phyloP scores from a whole-genome alignment of 1,139 yeast species.

The Lodderomyces theae region DNA sequence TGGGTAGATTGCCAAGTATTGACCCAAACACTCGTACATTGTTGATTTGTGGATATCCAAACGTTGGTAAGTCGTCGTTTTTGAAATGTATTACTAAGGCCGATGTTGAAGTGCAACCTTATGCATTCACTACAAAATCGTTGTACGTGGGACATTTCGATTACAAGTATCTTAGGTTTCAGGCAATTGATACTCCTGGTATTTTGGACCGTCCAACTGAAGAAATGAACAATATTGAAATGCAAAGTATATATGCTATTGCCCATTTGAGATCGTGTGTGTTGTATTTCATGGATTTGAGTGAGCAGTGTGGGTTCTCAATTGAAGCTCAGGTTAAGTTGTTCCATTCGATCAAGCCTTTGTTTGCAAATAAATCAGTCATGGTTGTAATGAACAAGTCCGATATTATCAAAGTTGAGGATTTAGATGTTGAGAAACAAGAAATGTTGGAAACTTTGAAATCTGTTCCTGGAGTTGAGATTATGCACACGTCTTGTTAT shows the following conservation, averaged over 20 bases:
- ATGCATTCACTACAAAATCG: constrained; percentile 96
- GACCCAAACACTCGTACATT: constrained; percentile 98
- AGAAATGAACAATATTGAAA: constrained; percentile 98
- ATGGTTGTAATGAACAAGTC: constrained; percentile 94
- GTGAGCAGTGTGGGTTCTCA: constrained; percentile 98
- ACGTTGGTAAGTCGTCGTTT: constrained; percentile 97
- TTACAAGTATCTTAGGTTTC: constrained; percentile 94
- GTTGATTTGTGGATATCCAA: constrained; percentile 97
- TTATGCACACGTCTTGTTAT: constrained; percentile 89
- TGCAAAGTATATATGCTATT: constrained; percentile 98
- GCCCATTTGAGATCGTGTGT: constrained; percentile 97
- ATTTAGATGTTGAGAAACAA: constrained; percentile 74
- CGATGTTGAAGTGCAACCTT: constrained; percentile 98
- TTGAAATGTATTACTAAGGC: constrained; percentile 92
- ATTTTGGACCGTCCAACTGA: constrained; percentile 97
- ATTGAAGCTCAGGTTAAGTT: constrained; percentile 96
- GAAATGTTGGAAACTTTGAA: constrained; percentile 63
- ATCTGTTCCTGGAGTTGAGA: constrained; percentile 77
- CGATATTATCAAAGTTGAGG: constrained; percentile 83
- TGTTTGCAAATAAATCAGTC: constrained; percentile 94
- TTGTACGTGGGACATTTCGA: constrained; percentile 96
- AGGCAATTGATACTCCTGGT: constrained; percentile 99
- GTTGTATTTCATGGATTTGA: constrained; percentile 93
- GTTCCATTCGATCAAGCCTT: constrained; percentile 94
- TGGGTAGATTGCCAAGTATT: constrained; percentile 96